Evolutionary conservation across 192 early-diverging fungal species (phyloP), one percentile per base, ranked within the genome.

Genomic region (Backusella tuberculispora): DNA sequence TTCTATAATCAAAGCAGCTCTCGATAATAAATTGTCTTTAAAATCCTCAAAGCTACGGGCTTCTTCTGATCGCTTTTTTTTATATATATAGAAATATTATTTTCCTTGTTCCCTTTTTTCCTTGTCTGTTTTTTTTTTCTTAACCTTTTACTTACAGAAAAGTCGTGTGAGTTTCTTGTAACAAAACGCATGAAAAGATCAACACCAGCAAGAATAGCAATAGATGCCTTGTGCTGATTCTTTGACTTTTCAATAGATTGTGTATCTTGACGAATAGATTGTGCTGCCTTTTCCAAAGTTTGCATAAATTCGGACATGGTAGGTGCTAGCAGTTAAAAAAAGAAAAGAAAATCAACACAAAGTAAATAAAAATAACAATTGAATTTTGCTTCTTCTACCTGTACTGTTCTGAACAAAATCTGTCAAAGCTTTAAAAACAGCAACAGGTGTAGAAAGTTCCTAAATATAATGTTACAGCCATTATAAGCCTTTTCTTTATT

Each of bases 291-390:
- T 53, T 88, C 86, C 37, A 95, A 86, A 44, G 91, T 91, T 74
- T 88, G 86, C 87, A 93, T 90, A 74, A 97, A 95, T 81, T 98
- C 97, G 1, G 90, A 88, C 85, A 94, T 91, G 3, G 97, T 97
- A 12, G 93, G 92, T 14, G 96, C 95, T 92, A 60, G 50, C 17
- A 14, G 0, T 14, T 4, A 14, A 14, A 14, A 14, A 7, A 14
- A 46, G 10, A 46, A 46, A 46, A 12, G 3, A 46, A 2, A 46
- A 44, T 8, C 29, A 65, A 19, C 6, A 37, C 10, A 40, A 6
- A 17, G 5, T 6, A 53, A 17, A 53, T 17, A 53, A 69, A 50
- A 24, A 56, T 67, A 72, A 73, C 15, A 43, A 21, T 24, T 44
- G 37, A 74, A 69, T 63, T 26, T 45, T 21, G 10, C 9, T 73